Evolutionary conservation across 202 grass and related monocot species (phyloP).

Genomic region (Thinopyrum obtusiflorum): DNA sequence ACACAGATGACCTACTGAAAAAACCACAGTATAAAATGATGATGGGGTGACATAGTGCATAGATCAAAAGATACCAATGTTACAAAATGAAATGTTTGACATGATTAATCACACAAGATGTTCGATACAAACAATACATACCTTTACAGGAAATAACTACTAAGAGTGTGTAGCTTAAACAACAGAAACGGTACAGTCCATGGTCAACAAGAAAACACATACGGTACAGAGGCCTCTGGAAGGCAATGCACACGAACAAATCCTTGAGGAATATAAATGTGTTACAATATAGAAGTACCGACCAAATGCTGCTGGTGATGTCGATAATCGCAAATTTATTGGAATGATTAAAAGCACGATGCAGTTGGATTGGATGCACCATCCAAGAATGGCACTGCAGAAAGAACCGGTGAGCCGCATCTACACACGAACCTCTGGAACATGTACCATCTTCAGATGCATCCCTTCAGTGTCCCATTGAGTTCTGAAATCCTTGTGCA

Average conservation of each 20-base stretch:
- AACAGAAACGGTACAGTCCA: not conserved
- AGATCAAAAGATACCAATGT: not conserved
- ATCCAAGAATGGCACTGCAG: not conserved
- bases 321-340: not conserved
- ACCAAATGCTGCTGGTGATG: not conserved
- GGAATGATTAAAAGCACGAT: not conserved
- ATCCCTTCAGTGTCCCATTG: conserved; percentile 9
- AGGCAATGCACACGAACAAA: not conserved
- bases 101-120: not conserved
- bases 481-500: conserved; percentile 19
- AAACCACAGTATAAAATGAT: not conserved
- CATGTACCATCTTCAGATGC: conserved; percentile 2
- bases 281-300: not conserved
- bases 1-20: not conserved
- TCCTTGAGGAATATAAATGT: not conserved
- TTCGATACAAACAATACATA: not conserved
- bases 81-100: not conserved
- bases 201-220: too few relatives aligned
- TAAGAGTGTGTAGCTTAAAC: not conserved
- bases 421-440: conserved; percentile 17
- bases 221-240: not conserved
- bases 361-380: not conserved
- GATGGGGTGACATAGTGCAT: not conserved
- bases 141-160: not conserved
- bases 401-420: not conserved